These are phyloP conservation scores for Leccinum incarnatum DNA, from an alignment of 768 basidiomycete species.

Conservation along the genomic window DNA sequence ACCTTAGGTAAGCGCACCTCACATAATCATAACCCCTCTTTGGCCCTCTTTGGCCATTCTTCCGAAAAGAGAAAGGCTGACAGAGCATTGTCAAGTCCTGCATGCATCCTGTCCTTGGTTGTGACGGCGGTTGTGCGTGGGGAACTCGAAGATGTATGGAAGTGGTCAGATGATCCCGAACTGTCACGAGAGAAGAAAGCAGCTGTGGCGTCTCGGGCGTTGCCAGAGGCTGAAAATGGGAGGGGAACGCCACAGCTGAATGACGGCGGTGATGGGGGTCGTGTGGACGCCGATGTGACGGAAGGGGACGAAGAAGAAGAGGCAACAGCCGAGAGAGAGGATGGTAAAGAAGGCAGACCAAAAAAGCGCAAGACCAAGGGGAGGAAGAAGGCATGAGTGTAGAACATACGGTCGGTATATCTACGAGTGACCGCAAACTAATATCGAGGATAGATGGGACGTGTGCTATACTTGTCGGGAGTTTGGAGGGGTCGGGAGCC, in stretches of 20 bases:
- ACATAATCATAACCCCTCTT: not conserved
- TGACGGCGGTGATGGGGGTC: slow-evolving; percentile 16
- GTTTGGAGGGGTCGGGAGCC: not conserved
- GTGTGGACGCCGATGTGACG: slow-evolving; percentile 2
- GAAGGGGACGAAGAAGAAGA: slow-evolving; percentile 18
- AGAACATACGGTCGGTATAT: slow-evolving; percentile 1
- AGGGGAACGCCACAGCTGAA: slow-evolving; percentile 14
- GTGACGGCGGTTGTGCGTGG: slow-evolving; percentile 57
- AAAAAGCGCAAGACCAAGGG: slow-evolving; percentile 24
- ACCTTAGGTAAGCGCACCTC: slow-evolving; percentile 64
- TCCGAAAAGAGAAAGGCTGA: slow-evolving; percentile 1
- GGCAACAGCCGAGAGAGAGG: not conserved
- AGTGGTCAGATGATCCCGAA: slow-evolving; percentile 60
- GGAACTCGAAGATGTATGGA: slow-evolving; percentile 70
- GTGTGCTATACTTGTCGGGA: slow-evolving; percentile 3
- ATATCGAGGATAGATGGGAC: slow-evolving; percentile 13
- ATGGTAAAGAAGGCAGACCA: slow-evolving; percentile 3
- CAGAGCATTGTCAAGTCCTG: slow-evolving; percentile 48
- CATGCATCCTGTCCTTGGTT: slow-evolving; percentile 70
- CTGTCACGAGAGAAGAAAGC: slow-evolving; percentile 22
- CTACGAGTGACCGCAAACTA: slow-evolving; percentile 2
- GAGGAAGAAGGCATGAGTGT: slow-evolving; percentile 13
- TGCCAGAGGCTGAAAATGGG: slow-evolving; percentile 19
- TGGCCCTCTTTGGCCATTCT: not conserved
- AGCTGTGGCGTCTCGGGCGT: slow-evolving; percentile 7